Evolutionary conservation across 2,329 filamentous ascomycete genomes (phyloP).

Genomic region (Aspergillus sp.): DNA sequence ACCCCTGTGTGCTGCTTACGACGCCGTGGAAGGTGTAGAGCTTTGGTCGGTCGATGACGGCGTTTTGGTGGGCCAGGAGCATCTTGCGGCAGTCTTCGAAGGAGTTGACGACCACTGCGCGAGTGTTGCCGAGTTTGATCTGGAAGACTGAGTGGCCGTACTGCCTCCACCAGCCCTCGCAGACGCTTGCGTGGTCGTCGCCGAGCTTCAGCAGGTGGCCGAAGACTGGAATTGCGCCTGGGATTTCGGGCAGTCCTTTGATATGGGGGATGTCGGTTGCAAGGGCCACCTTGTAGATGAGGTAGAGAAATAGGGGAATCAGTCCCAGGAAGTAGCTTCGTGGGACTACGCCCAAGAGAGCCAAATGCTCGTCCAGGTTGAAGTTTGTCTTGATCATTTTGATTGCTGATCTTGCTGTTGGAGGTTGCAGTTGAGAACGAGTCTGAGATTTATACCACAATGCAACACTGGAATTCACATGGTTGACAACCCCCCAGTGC

Average conservation of each 20-base stretch:
- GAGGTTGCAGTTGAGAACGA: too few species aligned
- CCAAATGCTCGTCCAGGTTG: too few species aligned
- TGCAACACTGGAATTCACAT: too few species aligned
- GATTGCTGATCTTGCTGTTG: too few species aligned
- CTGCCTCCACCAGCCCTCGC: conserved; percentile 55
- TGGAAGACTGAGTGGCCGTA: conserved; percentile 61
- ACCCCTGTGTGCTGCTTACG: conserved; percentile 69
- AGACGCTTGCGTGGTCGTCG: conserved; percentile 52
- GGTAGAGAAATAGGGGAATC: background rate
- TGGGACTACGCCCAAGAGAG: too few species aligned
- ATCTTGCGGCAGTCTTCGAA: conserved; percentile 67
- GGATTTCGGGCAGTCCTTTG: conserved; percentile 58
- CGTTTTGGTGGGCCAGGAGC: conserved; percentile 71
- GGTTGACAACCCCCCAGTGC: too few species aligned
- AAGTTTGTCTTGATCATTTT: too few species aligned
- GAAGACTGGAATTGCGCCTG: conserved; percentile 55
- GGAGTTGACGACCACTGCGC: conserved; percentile 71
- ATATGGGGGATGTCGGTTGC: conserved; percentile 57
- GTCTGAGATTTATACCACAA: too few species aligned
- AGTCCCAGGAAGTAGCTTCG: too few species aligned
- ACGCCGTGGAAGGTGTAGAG: conserved; percentile 76
- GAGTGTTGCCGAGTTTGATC: conserved; percentile 40
- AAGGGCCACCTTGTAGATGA: background rate
- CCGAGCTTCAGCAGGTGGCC: conserved; percentile 60
- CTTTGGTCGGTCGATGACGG: conserved; percentile 70